phyloP scores from a whole-genome alignment of 73 alveolate genomes.

The Tetrahymena thermophila region DNA sequence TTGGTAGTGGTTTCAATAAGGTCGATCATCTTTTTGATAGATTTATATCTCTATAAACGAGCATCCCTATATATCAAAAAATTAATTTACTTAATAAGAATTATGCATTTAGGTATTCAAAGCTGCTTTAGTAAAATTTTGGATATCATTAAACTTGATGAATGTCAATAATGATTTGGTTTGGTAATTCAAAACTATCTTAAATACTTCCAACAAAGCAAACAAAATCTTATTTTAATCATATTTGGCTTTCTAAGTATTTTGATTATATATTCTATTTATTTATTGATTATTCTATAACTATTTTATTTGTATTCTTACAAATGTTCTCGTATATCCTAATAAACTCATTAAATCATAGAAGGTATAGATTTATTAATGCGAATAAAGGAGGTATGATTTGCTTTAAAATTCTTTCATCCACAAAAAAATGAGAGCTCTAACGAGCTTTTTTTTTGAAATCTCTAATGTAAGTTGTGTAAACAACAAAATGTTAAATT shows the following conservation, averaged over 20 bases:
- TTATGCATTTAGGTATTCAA: background rate
- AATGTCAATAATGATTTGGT: background rate
- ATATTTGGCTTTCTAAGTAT: background rate
- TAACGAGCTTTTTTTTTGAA: background rate
- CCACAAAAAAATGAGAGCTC: background rate
- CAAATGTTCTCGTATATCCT: background rate
- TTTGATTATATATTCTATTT: background rate
- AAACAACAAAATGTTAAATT: background rate
- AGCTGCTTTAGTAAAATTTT: background rate
- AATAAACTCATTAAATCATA: background rate
- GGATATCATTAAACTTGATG: background rate
- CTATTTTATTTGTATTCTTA: background rate
- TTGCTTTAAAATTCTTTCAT: background rate
- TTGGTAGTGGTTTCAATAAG: constrained; percentile 65
- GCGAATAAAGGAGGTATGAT: background rate
- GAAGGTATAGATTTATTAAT: background rate
- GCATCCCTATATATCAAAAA: constrained; percentile 54
- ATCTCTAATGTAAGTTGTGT: background rate
- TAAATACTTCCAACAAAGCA: background rate
- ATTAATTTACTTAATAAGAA: background rate
- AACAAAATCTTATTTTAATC: background rate
- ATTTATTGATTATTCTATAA: background rate
- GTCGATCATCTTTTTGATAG: constrained; percentile 83
- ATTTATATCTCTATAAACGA: constrained; percentile 73
- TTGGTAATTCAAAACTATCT: background rate